phyloP scores from a whole-genome alignment of 768 basidiomycete genomes.

The Hirschioporus abietinus region DNA sequence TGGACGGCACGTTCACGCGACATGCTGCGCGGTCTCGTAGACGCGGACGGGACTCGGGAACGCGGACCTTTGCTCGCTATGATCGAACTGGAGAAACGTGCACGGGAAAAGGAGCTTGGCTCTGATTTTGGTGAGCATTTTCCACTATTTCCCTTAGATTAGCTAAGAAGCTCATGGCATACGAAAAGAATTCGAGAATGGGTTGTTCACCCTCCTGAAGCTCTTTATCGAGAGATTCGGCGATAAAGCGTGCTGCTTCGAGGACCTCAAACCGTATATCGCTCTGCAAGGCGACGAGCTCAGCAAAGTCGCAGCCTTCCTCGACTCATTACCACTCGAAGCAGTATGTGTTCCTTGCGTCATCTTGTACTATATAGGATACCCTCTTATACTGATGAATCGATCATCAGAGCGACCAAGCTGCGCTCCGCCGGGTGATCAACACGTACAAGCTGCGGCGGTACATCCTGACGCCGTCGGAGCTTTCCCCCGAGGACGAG shows the following conservation, averaged over 20 bases:
- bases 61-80: slow-evolving; percentile 69
- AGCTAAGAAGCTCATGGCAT: slow-evolving; percentile 31
- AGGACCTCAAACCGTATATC: slow-evolving; percentile 73
- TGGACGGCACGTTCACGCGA: slow-evolving; percentile 61
- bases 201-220: slow-evolving; percentile 46
- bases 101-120: slow-evolving; percentile 33
- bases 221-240: slow-evolving; percentile 69
- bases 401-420: slow-evolving; percentile 46
- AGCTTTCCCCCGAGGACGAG: slow-evolving; percentile 57
- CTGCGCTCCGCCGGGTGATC: slow-evolving; percentile 60
- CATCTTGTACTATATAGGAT: no score
- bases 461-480: slow-evolving; percentile 42
- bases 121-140: neutral
- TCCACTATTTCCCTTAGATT: neutral
- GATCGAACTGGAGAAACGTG: slow-evolving; percentile 69
- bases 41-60: slow-evolving; percentile 65
- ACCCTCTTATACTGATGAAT: no score
- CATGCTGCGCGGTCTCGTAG: slow-evolving; percentile 52
- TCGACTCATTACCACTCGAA: slow-evolving; percentile 40
- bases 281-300: slow-evolving; percentile 42
- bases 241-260: slow-evolving; percentile 81
- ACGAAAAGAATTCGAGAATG: slow-evolving; percentile 13
- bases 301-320: slow-evolving; percentile 47
- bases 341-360: slow-evolving; percentile 36
- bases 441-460: slow-evolving; percentile 76